Evolutionary conservation across 192 early-diverging fungal genomes (phyloP).

Genomic region (Haplosporangium gracile): DNA sequence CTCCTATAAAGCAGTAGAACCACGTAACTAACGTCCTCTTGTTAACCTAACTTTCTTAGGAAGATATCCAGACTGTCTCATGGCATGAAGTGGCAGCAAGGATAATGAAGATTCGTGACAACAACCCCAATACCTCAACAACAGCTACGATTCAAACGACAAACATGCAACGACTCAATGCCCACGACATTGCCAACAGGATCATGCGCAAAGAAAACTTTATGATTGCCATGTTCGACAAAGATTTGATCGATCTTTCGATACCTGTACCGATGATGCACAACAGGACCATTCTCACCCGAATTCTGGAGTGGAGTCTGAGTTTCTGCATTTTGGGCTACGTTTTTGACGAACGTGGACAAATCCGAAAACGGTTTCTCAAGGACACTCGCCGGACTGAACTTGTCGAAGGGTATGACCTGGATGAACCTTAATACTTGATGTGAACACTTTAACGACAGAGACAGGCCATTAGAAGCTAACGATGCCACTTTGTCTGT

Average conservation of each 20-base stretch:
- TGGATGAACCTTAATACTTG: background rate
- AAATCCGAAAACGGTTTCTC: constrained; percentile 84
- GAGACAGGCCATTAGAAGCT: background rate
- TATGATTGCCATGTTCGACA: constrained; percentile 94
- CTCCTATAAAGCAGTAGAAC: background rate
- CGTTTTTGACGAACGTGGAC: constrained; percentile 91
- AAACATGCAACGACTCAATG: constrained; percentile 71
- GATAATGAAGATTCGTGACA: constrained; percentile 80
- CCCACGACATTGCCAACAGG: constrained; percentile 87
- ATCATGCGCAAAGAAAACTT: constrained; percentile 99
- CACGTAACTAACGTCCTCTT: background rate
- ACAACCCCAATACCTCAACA: constrained; percentile 67
- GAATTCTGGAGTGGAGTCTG: constrained; percentile 93
- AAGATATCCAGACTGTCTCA: constrained; percentile 84
- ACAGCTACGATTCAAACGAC: constrained; percentile 56
- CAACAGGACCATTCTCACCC: constrained; percentile 79
- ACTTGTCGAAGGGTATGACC: constrained; percentile 74
- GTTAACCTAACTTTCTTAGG: constrained; percentile 52
- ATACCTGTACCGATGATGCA: constrained; percentile 75
- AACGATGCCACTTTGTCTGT: background rate
- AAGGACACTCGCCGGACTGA: constrained; percentile 75
- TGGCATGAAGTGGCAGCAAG: constrained; percentile 89
- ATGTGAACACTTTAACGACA: too few relatives aligned
- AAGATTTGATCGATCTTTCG: constrained; percentile 86
- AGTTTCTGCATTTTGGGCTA: constrained; percentile 87